Percentiles rank a stretch among this genome's conserved stretches.
These are phyloP conservation scores for Cryptococcus sp. DNA, from an alignment of 1,284 basidiomycete species.

Conservation along the genomic window DNA sequence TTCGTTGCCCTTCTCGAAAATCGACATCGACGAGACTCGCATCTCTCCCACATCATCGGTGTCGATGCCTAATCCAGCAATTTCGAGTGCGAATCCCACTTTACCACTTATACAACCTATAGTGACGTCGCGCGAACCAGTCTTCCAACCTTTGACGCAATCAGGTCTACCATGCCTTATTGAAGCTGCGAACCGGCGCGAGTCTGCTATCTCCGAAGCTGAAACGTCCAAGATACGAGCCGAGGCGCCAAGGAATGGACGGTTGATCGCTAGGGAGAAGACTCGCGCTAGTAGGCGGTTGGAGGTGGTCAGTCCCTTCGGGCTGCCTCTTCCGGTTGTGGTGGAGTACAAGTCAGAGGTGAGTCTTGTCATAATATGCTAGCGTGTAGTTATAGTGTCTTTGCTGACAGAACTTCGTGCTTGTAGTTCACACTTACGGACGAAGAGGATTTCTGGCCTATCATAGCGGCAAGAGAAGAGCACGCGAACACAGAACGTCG, in stretches of 20 bases:
- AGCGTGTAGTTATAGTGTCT: background rate
- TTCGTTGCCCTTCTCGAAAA: no score
- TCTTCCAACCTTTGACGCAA: background rate
- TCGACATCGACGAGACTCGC: no score
- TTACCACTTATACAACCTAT: background rate
- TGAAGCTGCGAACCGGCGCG: constrained; percentile 19
- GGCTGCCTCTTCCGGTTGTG: constrained; percentile 21
- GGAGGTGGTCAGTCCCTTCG: constrained; percentile 21
- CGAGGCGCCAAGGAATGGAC: constrained; percentile 2
- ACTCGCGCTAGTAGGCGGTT: constrained; percentile 17
- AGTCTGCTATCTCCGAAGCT: constrained; percentile 8
- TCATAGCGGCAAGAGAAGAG: constrained; percentile 29
- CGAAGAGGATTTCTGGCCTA: constrained; percentile 34
- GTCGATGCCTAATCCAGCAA: background rate
- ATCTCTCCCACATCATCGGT: no score
- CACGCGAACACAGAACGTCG: constrained; percentile 8
- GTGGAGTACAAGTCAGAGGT: constrained; percentile 29
- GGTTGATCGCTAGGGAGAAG: constrained; percentile 16
- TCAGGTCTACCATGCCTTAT: background rate
- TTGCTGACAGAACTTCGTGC: background rate
- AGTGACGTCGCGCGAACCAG: background rate
- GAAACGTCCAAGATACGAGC: background rate
- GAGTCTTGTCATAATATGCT: constrained; percentile 1
- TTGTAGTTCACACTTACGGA: constrained; percentile 26
- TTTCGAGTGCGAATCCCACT: background rate